phyloP scores from a whole-genome alignment of 495 filamentous ascomycete species.

The Daldinia caldariorum region DNA sequence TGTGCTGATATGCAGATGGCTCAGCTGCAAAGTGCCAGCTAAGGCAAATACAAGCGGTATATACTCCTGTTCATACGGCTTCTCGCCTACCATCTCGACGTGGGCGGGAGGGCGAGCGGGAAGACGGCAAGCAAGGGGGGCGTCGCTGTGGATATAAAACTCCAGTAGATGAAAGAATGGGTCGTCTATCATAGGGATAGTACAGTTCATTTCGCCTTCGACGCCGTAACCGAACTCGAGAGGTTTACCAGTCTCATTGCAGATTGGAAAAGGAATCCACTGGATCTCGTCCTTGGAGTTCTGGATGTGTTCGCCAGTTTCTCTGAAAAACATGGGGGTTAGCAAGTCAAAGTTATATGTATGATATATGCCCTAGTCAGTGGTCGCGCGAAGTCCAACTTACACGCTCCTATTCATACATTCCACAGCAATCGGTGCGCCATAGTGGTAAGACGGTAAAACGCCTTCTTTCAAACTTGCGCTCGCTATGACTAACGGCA shows the following conservation, averaged over 20 bases:
- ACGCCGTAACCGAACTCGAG: constrained; percentile 87
- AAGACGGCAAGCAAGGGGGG: constrained; percentile 90
- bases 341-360: background rate
- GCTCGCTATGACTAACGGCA: constrained; percentile 35
- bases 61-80: constrained; percentile 59
- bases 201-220: constrained; percentile 89
- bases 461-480: constrained; percentile 33
- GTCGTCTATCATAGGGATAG: constrained; percentile 84
- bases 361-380: background rate
- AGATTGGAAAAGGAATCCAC: constrained; percentile 92
- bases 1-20: constrained; percentile 90
- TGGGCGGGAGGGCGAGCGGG: constrained; percentile 75
- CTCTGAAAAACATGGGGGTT: constrained; percentile 50
- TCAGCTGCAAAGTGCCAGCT: constrained; percentile 85
- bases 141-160: constrained; percentile 98
- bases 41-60: constrained; percentile 83
- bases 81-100: constrained; percentile 57
- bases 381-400: constrained; percentile 29
- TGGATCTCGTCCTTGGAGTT: constrained; percentile 82
- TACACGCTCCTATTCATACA: constrained; percentile 68
- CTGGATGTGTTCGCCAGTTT: constrained; percentile 79
- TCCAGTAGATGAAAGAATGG: constrained; percentile 96
- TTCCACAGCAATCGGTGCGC: constrained; percentile 59
- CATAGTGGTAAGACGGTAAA: constrained; percentile 61
- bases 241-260: constrained; percentile 86